These are phyloP conservation scores for Mrakia blollopis DNA, from an alignment of 768 basidiomycete genomes.

Conservation along the genomic window DNA sequence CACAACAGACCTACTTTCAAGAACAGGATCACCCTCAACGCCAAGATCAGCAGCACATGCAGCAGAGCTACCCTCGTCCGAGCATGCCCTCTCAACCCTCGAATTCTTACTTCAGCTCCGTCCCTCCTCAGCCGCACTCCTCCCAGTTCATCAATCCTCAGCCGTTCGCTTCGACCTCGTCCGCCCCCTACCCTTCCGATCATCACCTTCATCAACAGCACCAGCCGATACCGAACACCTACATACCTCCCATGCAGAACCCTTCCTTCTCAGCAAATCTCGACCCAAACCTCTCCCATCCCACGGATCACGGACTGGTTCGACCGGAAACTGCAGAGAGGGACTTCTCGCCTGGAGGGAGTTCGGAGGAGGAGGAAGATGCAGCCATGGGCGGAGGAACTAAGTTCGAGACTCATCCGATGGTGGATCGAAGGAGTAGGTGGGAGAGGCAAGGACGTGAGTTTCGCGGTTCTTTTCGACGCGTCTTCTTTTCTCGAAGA, in stretches of 20 bases:
- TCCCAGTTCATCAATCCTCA: background rate
- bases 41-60: background rate
- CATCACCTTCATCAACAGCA: background rate
- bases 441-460: slow-evolving; percentile 21
- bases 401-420: background rate
- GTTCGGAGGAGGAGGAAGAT: background rate
- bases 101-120: background rate
- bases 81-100: background rate
- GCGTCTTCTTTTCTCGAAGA: background rate
- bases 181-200: background rate
- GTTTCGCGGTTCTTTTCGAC: background rate
- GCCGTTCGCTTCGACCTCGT: background rate
- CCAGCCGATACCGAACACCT: background rate
- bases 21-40: background rate
- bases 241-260: background rate
- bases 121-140: background rate
- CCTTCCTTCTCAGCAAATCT: background rate
- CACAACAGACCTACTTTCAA: background rate
- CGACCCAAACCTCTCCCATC: background rate
- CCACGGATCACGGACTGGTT: background rate
- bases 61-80: slow-evolving; percentile 1
- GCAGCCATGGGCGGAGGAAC: background rate
- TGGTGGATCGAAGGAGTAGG: background rate
- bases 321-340: background rate
- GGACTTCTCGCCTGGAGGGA: background rate